Base-by-base conservation (phyloP, 2,329 filamentous ascomycete species). In the Fusarium goolgardi region DNA sequence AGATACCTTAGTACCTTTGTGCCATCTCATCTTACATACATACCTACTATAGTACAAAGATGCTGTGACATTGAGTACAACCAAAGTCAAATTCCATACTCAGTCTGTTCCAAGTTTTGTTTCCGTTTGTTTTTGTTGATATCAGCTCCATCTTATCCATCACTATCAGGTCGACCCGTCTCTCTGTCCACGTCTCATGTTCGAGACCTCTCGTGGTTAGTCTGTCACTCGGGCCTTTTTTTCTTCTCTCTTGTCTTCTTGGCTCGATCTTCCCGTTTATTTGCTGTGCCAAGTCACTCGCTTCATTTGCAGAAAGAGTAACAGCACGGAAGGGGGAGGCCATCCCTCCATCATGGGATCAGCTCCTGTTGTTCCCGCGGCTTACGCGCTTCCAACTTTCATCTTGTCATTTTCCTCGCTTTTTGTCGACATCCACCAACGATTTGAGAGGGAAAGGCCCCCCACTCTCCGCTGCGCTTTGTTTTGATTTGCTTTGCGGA, bases 311-410 rank as follows among this genome's bases (percentile, higher is more conserved):
- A 37, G 35, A 12, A 39, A 20, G n/a, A 39, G 35, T 45, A 20
- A 31, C 16, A 29, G 27, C 27, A 45, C 18, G 16, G 16, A 43
- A 43, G n/a, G 43, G 27, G 18, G 18, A 20, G 18, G 15, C 23
- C 27, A 45, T 45, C 60, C 59, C 59, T 58, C 59, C 51, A 63
- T 52, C 25, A 46, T 62, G 31, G 58, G 59, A 63, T 58, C 52
- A 21, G 23, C 39, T 47, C 47, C 44, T 46, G 43, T 55, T 37
- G 40, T 44, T 39, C 39, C 55, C 49, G 65, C 65, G 65, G 65
- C 65, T 69, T 66, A 66, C 65, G 65, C 65, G 65, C 65, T 68
- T 68, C 65, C 31, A 65, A 57, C 40, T 44, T 69, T 55, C 43
- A 35, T 47, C 46, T 31, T 43, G 27, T 20, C 32, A 13, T 39